phyloP scores from a whole-genome alignment of 257 asterid species.

The Plectranthus barbatus region DNA sequence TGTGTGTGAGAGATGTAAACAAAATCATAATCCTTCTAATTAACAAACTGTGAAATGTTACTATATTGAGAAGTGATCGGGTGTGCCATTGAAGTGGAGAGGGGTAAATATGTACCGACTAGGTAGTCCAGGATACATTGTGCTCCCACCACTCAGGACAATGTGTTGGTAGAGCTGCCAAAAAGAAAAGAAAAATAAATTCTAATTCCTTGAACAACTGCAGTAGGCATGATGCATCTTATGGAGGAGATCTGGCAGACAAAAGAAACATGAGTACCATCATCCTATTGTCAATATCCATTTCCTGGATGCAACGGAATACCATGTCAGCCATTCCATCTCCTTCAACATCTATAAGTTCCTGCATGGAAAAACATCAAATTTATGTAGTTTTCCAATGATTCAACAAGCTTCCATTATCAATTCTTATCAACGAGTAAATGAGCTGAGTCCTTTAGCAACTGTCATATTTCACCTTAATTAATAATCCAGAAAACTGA shows the following conservation, averaged over 20 bases:
- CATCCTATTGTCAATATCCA: constrained; percentile 98
- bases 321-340: constrained; percentile 99
- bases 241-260: constrained; percentile 7
- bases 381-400: background rate
- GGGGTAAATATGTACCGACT: constrained; percentile 62
- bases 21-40: background rate
- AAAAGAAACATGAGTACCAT: constrained; percentile 42
- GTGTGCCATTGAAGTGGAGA: background rate
- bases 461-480: background rate
- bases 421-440: background rate
- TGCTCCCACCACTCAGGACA: constrained; percentile 95
- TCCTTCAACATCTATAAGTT: constrained; percentile 96
- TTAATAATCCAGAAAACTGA: background rate
- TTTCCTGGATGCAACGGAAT: constrained; percentile 93
- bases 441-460: background rate
- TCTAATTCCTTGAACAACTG: constrained; percentile 11
- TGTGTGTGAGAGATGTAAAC: background rate
- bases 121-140: constrained; percentile 98
- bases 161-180: constrained; percentile 94
- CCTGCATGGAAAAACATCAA: constrained; percentile 41
- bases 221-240: background rate
- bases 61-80: background rate
- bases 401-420: no score
- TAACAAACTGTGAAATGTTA: background rate
- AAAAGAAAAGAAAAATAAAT: constrained; percentile 7